phyloP scores from a whole-genome alignment of 2,329 filamentous ascomycete species.

The Apiospora hydei region DNA sequence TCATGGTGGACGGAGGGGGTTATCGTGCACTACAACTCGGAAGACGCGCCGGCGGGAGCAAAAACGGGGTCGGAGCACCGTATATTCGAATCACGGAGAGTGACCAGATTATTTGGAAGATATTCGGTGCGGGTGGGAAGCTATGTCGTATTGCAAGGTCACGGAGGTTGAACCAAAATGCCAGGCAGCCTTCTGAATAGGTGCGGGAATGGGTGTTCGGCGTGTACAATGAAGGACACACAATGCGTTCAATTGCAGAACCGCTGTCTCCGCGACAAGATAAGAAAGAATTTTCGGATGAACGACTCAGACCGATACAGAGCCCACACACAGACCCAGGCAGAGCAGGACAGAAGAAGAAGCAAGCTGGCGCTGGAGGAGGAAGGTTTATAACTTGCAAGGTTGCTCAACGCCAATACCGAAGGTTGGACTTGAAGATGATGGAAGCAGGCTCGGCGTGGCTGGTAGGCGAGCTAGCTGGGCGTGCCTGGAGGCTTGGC shows the following conservation, averaged over 20 bases:
- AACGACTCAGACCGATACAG: not conserved
- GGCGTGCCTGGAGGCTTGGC: not conserved
- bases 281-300: not conserved
- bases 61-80: not conserved
- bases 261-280: not conserved
- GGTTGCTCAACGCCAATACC: not conserved
- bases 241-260: not conserved
- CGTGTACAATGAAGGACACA: conserved; percentile 2
- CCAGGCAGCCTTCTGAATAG: not conserved
- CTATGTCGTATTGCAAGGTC: not conserved
- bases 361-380: conserved; percentile 2
- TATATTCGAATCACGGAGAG: not conserved
- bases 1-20: not conserved
- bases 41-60: not conserved
- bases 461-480: not conserved
- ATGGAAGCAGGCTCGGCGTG: not conserved
- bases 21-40: not conserved
- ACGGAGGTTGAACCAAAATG: not conserved
- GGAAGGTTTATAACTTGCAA: not conserved
- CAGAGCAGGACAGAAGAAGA: not conserved
- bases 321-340: conserved; percentile 6
- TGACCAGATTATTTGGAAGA: too few species aligned
- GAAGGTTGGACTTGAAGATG: not conserved
- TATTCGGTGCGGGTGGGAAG: not conserved
- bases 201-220: not conserved